A percentile compares a stretch with the other conserved stretches of the same genome.
Evolutionary conservation across 1,284 basidiomycete genomes (phyloP).

Genomic region (Puccinia hordei): DNA sequence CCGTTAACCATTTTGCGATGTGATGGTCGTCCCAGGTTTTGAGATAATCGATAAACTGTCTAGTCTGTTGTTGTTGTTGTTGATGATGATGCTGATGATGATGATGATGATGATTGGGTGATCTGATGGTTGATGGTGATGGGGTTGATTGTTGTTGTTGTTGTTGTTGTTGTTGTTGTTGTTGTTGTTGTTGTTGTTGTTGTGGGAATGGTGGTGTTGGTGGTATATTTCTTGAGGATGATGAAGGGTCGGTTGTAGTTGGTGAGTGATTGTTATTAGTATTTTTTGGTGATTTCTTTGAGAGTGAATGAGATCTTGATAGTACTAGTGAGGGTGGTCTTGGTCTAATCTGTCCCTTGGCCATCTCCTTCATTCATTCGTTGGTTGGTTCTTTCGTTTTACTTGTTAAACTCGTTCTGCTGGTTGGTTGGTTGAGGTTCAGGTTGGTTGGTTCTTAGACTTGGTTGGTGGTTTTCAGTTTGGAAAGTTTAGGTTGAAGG

Average conservation of each 20-base stretch:
- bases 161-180: neutral
- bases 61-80: too few species aligned
- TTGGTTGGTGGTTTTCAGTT: too few species aligned
- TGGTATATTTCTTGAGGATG: too few species aligned
- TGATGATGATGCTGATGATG: too few species aligned
- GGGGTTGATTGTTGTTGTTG: too few species aligned
- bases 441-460: too few species aligned
- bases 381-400: neutral
- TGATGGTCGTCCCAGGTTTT: slow-evolving; percentile 41
- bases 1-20: slow-evolving; percentile 53
- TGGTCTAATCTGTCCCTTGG: slow-evolving; percentile 37
- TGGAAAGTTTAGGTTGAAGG: too few species aligned
- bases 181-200: slow-evolving; percentile 11
- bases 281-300: slow-evolving; percentile 44
- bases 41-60: slow-evolving; percentile 37
- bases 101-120: too few species aligned
- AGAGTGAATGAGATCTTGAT: slow-evolving; percentile 46
- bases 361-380: neutral
- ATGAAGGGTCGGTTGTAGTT: neutral
- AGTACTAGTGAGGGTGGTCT: slow-evolving; percentile 45
- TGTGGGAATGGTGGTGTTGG: neutral
- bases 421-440: too few species aligned
- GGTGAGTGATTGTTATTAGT: neutral
- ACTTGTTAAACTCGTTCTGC: too few species aligned
- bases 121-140: too few species aligned